These are phyloP conservation scores for Piper betle DNA, from an alignment of 164 flowering plant genomes.

Conservation along the genomic window DNA sequence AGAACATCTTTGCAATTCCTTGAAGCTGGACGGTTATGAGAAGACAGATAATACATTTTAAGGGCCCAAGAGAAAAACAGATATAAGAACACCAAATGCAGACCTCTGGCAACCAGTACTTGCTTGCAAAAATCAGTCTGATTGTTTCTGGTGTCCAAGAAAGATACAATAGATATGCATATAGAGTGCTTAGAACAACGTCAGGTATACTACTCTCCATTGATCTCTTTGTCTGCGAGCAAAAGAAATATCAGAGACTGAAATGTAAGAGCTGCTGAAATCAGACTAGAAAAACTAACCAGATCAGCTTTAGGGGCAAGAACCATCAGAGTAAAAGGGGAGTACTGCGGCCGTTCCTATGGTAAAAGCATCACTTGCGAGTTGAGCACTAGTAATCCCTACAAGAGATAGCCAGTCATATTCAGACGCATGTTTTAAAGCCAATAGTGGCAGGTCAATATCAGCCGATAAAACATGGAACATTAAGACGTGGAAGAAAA, in stretches of 20 bases:
- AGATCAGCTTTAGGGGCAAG: conserved; percentile 70
- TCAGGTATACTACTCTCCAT: conserved; percentile 71
- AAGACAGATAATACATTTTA: not conserved
- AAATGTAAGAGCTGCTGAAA: not conserved
- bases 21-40: conserved; percentile 37
- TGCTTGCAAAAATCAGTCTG: conserved; percentile 61
- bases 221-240: conserved; percentile 64
- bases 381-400: conserved; percentile 60
- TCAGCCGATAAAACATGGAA: too few species aligned
- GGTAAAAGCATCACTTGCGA: conserved; percentile 67
- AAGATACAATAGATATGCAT: conserved; percentile 70
- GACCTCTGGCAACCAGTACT: conserved; percentile 93
- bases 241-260: not conserved
- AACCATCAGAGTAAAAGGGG: conserved; percentile 95
- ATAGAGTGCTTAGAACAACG: conserved; percentile 54
- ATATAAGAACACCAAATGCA: conserved; percentile 1
- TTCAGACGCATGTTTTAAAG: not conserved
- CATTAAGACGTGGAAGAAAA: too few species aligned
- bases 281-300: conserved; percentile 20
- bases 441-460: too few species aligned
- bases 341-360: conserved; percentile 88
- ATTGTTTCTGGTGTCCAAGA: conserved; percentile 93
- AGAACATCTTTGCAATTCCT: conserved; percentile 78
- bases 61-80: not conserved
- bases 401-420: conserved; percentile 11